phyloP scores from a whole-genome alignment of 768 basidiomycete genomes.

The Suillus brevipes region DNA sequence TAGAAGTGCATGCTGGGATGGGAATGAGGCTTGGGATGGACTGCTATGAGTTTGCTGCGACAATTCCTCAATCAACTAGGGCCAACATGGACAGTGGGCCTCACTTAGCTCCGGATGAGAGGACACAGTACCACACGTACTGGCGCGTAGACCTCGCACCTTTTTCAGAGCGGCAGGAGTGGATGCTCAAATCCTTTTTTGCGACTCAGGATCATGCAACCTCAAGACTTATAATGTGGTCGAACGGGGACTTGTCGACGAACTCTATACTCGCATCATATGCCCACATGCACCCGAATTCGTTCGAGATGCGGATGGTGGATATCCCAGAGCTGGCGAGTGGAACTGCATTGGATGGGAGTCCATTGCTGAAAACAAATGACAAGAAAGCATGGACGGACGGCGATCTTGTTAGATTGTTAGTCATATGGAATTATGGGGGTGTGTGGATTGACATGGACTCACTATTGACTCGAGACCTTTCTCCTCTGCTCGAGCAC shows the following conservation, averaged over 20 bases:
- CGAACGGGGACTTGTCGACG: slow-evolving; percentile 71
- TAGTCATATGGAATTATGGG: slow-evolving; percentile 87
- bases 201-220: slow-evolving; percentile 77
- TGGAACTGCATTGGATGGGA: slow-evolving; percentile 78
- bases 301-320: slow-evolving; percentile 70
- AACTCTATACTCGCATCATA: slow-evolving; percentile 64
- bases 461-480: slow-evolving; percentile 83
- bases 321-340: slow-evolving; percentile 65
- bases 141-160: slow-evolving; percentile 89
- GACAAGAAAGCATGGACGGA: slow-evolving; percentile 93
- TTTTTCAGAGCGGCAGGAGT: slow-evolving; percentile 81
- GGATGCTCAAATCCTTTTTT: slow-evolving; percentile 91
- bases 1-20: slow-evolving; percentile 80
- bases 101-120: slow-evolving; percentile 36
- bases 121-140: slow-evolving; percentile 84
- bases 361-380: slow-evolving; percentile 52
- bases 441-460: slow-evolving; percentile 99
- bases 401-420: slow-evolving; percentile 85
- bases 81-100: background rate
- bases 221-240: slow-evolving; percentile 83
- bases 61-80: slow-evolving; percentile 49
- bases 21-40: slow-evolving; percentile 78
- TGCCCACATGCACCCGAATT: slow-evolving; percentile 59
- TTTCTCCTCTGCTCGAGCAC: slow-evolving; percentile 84
- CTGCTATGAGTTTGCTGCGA: slow-evolving; percentile 92